Evolutionary conservation across 2,329 filamentous ascomycete species (phyloP), one percentile per base, ranked within the genome.

Genomic region (Claviceps sp.): DNA sequence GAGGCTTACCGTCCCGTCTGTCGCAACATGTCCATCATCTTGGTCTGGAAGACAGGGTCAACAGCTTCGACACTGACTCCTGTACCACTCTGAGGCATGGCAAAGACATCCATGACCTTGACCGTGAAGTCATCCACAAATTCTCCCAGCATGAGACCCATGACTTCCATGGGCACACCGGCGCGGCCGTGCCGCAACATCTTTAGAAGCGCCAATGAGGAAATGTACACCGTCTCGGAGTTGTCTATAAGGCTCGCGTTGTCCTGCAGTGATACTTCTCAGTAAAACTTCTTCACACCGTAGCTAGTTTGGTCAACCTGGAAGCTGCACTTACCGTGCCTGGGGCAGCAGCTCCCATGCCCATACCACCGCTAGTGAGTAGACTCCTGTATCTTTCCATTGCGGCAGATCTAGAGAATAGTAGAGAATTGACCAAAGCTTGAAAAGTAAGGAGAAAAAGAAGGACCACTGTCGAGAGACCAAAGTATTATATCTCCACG

Each of bases 21-120:
- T 64, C 87, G 80, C 67, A 98, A 76, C 93, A 98, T 97, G 68
- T 98, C 93, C 93, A 98, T 98, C 93, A 98, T 98, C 78, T 96
- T 98, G 64, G 89, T 96, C 74, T 98, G 93, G 70, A 98, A 98
- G 37, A 98, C 93, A 9, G 90, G 89, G 67, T 98, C 93, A 57
- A 98, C 93, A 49, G 93, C 94, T 72, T 98, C 93, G 63, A 98
- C 93, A 70, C 89, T 95, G 61, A 98, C 93, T 60, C 93, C 93
- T 1, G 93, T 98, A 72, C 93, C 93, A 61, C 90, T 96, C 68
- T 98, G 93, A 20, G 93, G 93, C 93, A 98, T 98, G 55, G 93
- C 93, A 70, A 98, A 98, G 30, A 98, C 93, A 70, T 98, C 93
- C 59, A 97, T 91, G 14, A 98, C 93, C 60, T 91, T 85, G 56